Base-by-base conservation (phyloP, 2,329 filamentous ascomycete species). In the Colletotrichum sidae region DNA sequence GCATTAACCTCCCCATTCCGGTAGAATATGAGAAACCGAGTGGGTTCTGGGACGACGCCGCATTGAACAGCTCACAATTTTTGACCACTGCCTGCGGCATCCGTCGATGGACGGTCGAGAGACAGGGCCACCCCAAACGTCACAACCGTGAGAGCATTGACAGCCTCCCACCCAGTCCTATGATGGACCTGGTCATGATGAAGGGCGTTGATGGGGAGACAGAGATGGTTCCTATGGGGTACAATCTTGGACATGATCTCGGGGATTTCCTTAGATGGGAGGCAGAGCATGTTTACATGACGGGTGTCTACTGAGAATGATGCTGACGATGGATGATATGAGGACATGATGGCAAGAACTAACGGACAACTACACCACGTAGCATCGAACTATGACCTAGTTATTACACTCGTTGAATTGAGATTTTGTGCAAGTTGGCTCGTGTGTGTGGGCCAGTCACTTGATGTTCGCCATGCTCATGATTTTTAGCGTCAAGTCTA, bases 231-330 rank as follows among this genome's bases (percentile, higher is more conserved):
- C 84, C 86, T 0, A 88, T 89, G 86, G 86, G 86, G 0, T 88
- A 84, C 71, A 89, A 89, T 68, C 77, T 89, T 2, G 81, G 82
- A 10, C 84, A 88, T 67, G 87, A 89, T 70, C 71, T 89, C 44
- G 84, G 84, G 2, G 86, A 88, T 66, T 89, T 87, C 69, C 71
- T 89, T 52, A 80, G 77, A 59, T 89, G 86, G 86, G 86, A 87
- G 72, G 76, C 83, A 4, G 81, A 86, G 69, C 78, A 86, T 59
- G 80, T 82, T 2, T 83, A 79, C 60, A 76, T 75, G 2, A 68
- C 69, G 44, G 71, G 68, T 25, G 73, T 74, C 38, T 75, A 58
- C 25, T 58, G 25, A 58, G 46, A 46, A 17, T 46, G 42, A 44
- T 15, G 25, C 25, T 25, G 42, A 12, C 47, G 38, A 8, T 15